Base-by-base conservation (phyloP, 2,329 filamentous ascomycete species). In the Curvularia sp. region DNA sequence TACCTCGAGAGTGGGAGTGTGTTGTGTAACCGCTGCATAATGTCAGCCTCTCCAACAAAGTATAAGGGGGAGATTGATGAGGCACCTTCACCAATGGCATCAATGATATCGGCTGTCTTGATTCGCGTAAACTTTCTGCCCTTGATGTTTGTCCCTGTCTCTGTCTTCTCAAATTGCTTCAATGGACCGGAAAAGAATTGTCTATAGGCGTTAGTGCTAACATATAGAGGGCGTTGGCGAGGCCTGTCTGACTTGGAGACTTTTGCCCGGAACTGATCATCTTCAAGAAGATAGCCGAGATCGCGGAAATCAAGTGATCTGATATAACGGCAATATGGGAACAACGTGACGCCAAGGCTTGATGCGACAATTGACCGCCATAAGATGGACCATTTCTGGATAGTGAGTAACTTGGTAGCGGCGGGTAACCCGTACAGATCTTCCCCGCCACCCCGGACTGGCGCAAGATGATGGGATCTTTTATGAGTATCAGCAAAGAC, bases 301-400 rank as follows among this genome's bases (percentile, higher is more conserved):
- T 89, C 86, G 52, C 85, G 80, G 9, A 92, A 81, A 63, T 89
- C 85, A 36, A 92, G 79, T 25, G 82, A 80, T 55, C 83, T 85
- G 54, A 92, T 84, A 74, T 89, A 91, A 36, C 85, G 72, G 67
- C 86, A 89, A 71, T 93, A 93, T 0, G 89, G 88, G 61, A 87
- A 89, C 18, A 86, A 77, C 0, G 89, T 90, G 62, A 80, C 77
- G 23, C 82, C 84, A 42, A 88, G 76, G 56, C 86, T 86, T 8
- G 89, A 92, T 7, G 87, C 78, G 56, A 90, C 84, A 63, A 92
- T 85, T 2, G 87, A 87, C 49, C 84, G 83, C 89, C 89, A 92
- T 48, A 90, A 74, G 6, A 84, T 81, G 1, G 86, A 84, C 83
- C 86, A 88, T 74, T 84, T 84, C 53, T 81, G 80, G 19, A 83